A percentile compares a stretch with the other conserved stretches of the same genome.
These are phyloP conservation scores for Phaeodactylum tricornutum DNA, from an alignment of 108 stramenopile species.

Conservation along the genomic window DNA sequence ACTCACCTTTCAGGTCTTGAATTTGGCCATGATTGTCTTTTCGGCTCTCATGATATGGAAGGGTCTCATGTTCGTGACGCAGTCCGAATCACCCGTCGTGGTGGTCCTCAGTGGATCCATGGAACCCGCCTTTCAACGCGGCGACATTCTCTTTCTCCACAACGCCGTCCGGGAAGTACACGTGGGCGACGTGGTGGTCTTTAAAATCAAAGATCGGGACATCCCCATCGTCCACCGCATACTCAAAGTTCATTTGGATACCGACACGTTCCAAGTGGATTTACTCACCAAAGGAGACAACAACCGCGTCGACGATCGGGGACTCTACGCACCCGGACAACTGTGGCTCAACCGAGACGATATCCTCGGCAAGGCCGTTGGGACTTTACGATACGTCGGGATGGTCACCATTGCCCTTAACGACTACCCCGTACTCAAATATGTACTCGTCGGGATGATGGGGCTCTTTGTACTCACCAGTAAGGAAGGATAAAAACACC, in stretches of 20 bases:
- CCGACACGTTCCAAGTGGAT: slow-evolving; percentile 65
- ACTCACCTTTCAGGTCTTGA: slow-evolving; percentile 89
- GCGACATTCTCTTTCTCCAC: slow-evolving; percentile 98
- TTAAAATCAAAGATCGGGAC: slow-evolving; percentile 99
- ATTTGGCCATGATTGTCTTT: slow-evolving; percentile 99
- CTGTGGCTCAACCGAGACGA: slow-evolving; percentile 97
- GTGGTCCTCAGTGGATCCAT: slow-evolving; percentile 97
- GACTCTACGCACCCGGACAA: slow-evolving; percentile 98
- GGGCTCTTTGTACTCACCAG: slow-evolving; percentile 97
- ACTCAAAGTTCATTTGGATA: slow-evolving; percentile 90
- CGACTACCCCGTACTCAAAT: slow-evolving; percentile 98
- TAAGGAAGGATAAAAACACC: slow-evolving; percentile 97
- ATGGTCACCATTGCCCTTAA: slow-evolving; percentile 99
- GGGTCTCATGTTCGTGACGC: slow-evolving; percentile 94
- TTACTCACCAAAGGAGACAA: slow-evolving; percentile 99
- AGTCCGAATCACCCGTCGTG: slow-evolving; percentile 96
- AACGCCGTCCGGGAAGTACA: slow-evolving; percentile 88
- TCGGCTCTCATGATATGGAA: slow-evolving; percentile 99
- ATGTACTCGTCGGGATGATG: slow-evolving; percentile 97
- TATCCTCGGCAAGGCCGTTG: slow-evolving; percentile 94
- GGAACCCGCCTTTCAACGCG: slow-evolving; percentile 99
- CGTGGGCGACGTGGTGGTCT: slow-evolving; percentile 98
- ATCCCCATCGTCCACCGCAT: slow-evolving; percentile 99
- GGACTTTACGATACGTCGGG: slow-evolving; percentile 93
- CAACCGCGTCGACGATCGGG: slow-evolving; percentile 98